Evolutionary conservation across 306 rosid genomes (phyloP).

Genomic region (Acmispon strigosus): DNA sequence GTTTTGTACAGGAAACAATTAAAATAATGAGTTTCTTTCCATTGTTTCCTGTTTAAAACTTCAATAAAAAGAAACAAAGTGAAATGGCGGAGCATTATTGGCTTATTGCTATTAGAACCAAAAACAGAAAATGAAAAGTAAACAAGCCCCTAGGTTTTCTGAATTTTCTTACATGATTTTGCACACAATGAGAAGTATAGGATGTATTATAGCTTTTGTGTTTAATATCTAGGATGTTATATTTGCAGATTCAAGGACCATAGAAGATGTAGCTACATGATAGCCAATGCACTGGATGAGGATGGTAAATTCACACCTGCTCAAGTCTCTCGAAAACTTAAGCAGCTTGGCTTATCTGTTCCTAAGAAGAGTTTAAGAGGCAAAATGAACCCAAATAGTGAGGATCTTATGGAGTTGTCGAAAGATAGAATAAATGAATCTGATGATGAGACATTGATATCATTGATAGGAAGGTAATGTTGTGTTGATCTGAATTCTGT

Average conservation of each 20-base stretch:
- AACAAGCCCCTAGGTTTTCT: not conserved
- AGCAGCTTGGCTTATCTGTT: constrained; percentile 69
- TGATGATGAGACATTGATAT: constrained; percentile 65
- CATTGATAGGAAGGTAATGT: constrained; percentile 55
- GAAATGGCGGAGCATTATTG: too few relatives aligned
- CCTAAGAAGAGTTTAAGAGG: constrained; percentile 44
- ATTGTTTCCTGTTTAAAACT: too few relatives aligned
- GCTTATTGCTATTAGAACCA: too few relatives aligned
- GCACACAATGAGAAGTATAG: not conserved
- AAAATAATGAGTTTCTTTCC: too few relatives aligned
- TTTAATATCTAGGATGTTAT: constrained; percentile 7
- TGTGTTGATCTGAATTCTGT: not conserved
- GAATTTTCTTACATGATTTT: not conserved
- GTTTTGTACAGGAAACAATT: too few relatives aligned
- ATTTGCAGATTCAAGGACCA: constrained; percentile 71
- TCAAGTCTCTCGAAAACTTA: constrained; percentile 76
- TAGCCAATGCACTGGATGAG: constrained; percentile 71
- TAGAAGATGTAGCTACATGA: constrained; percentile 73
- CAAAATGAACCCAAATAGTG: constrained; percentile 25
- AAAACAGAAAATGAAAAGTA: too few relatives aligned
- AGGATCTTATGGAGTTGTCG: constrained; percentile 26
- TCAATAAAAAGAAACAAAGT: too few relatives aligned
- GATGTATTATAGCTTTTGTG: not conserved
- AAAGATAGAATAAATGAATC: constrained; percentile 35
- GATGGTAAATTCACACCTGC: constrained; percentile 61